phyloP scores from a whole-genome alignment of 352 stramenopile genomes.

The Globisporangium nagaii region DNA sequence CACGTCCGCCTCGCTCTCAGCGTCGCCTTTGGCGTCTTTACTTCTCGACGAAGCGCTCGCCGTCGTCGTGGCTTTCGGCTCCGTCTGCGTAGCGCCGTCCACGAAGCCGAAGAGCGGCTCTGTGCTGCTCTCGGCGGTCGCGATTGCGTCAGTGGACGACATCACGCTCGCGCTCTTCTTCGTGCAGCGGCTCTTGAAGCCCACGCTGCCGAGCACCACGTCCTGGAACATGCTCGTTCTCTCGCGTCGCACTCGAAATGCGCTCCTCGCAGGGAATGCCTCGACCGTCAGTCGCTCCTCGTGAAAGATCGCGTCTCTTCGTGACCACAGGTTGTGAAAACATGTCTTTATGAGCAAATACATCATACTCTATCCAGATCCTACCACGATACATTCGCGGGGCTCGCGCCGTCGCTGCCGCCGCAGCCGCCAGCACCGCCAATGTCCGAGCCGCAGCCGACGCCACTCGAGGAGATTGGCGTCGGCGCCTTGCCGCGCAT shows the following conservation, averaged over 20 bases:
- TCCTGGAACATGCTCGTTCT: conserved; percentile 51
- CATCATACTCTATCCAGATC: no score
- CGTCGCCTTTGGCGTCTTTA: conserved; percentile 14
- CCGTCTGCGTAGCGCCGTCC: conserved; percentile 42
- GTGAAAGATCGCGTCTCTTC: conserved; percentile 5
- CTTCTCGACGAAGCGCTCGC: conserved; percentile 9
- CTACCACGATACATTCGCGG: conserved; percentile 20
- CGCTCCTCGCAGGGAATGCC: no score
- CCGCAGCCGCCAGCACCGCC: conserved; percentile 9
- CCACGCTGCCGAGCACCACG: conserved; percentile 33
- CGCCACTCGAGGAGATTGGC: conserved; percentile 46
- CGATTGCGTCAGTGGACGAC: conserved; percentile 26
- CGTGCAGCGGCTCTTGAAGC: conserved; percentile 51
- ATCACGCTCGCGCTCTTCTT: conserved; percentile 23
- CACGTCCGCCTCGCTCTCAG: conserved; percentile 31
- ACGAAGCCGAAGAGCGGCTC: conserved; percentile 31
- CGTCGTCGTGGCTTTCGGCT: conserved; percentile 18
- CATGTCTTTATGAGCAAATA: no score
- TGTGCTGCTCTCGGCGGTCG: conserved; percentile 27
- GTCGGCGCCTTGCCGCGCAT: conserved; percentile 66
- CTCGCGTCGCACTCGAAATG: no score
- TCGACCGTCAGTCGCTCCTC: not conserved
- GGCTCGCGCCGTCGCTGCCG: not conserved
- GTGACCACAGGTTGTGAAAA: not conserved
- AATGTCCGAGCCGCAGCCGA: conserved; percentile 36